Conservation (phyloP, 331 rosid species). For the Saraca asoca region DNA sequence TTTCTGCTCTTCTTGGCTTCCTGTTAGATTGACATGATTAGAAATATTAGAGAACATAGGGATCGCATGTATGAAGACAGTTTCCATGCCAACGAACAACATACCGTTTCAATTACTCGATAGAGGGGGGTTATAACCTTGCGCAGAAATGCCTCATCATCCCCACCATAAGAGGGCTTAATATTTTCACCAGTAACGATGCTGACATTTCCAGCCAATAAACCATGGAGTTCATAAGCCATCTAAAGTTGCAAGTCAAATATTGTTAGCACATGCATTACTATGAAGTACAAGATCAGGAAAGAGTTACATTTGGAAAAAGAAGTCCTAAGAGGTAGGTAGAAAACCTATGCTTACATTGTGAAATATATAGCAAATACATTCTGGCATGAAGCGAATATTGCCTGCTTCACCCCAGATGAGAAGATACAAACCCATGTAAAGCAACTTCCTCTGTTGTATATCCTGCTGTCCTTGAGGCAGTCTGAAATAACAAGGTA, state of each 20-base stretch:
- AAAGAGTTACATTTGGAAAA: constrained; percentile 23
- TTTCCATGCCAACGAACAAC: constrained; percentile 22
- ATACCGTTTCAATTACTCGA: constrained; percentile 78
- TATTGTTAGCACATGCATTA: constrained; percentile 29
- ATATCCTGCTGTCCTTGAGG: constrained; percentile 84
- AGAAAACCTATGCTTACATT: constrained; percentile 51
- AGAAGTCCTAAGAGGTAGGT: neutral
- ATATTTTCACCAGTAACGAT: constrained; percentile 97
- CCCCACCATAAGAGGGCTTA: constrained; percentile 98
- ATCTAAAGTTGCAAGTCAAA: constrained; percentile 53
- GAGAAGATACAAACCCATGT: constrained; percentile 92
- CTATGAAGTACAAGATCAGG: constrained; percentile 9
- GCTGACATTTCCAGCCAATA: constrained; percentile 98
- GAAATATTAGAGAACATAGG: constrained; percentile 34
- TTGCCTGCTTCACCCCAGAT: constrained; percentile 98
- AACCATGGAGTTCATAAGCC: constrained; percentile 96
- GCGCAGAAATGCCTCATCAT: constrained; percentile 92
- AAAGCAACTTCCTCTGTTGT: constrained; percentile 84
- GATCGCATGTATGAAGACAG: constrained; percentile 28
- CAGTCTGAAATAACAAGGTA: constrained; percentile 49
- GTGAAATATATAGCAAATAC: constrained; percentile 91
- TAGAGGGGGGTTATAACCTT: constrained; percentile 89
- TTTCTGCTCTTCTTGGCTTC: constrained; percentile 69
- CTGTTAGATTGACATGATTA: constrained; percentile 48
- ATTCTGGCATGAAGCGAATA: constrained; percentile 93